Percentiles rank a stretch among this genome's conserved stretches.
These are phyloP conservation scores for Amborella trichopoda DNA, from an alignment of 164 flowering plant species.

Conservation along the genomic window DNA sequence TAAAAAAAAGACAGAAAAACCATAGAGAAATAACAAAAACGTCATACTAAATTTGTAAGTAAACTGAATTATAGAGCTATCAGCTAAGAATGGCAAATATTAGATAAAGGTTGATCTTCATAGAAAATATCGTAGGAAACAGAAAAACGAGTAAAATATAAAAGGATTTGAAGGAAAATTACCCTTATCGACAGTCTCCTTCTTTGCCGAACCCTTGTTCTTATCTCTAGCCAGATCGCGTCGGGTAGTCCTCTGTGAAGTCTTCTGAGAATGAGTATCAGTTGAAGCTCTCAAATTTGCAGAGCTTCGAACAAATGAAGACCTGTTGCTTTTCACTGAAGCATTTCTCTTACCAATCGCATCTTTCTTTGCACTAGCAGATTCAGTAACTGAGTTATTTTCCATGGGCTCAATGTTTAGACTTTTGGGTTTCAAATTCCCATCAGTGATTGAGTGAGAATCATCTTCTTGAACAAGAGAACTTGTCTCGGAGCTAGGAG, in stretches of 20 bases:
- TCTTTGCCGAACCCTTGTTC: slow-evolving; percentile 24
- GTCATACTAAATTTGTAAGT: too few species aligned
- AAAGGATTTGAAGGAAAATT: too few species aligned
- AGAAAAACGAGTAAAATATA: too few species aligned
- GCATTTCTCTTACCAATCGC: slow-evolving; percentile 16
- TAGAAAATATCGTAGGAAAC: too few species aligned
- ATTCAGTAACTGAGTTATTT: slow-evolving; percentile 20
- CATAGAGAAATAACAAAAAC: too few species aligned
- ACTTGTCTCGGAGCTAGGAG: slow-evolving; percentile 43
- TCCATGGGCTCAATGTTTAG: too few species aligned
- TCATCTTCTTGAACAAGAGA: slow-evolving; percentile 55
- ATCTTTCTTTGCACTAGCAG: slow-evolving; percentile 23
- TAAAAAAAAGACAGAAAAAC: too few species aligned
- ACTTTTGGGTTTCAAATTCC: slow-evolving; percentile 55
- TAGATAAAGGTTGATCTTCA: too few species aligned
- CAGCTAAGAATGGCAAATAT: too few species aligned
- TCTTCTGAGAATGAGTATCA: slow-evolving; percentile 24
- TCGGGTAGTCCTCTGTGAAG: slow-evolving; percentile 28
- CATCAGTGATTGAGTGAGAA: slow-evolving; percentile 20
- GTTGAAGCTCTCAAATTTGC: slow-evolving; percentile 21
- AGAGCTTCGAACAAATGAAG: slow-evolving; percentile 20
- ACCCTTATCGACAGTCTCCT: slow-evolving; percentile 33
- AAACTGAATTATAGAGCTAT: too few species aligned
- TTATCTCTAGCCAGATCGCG: slow-evolving; percentile 21
- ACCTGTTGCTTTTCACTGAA: slow-evolving; percentile 16